Conservation (phyloP, 106 monocot species). For the Narthecium ossifragum region DNA sequence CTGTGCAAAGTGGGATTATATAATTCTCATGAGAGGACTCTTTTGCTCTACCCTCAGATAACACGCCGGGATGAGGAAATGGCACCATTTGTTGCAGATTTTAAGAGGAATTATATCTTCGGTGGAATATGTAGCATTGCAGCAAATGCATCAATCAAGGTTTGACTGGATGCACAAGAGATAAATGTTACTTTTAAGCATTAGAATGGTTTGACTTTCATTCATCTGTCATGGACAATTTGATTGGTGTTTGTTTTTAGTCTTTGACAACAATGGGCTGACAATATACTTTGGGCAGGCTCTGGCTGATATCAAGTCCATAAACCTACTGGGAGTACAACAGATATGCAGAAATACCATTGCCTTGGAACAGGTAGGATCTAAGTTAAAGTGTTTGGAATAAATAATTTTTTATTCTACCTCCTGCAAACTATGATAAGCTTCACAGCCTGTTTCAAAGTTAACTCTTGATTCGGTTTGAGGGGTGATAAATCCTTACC, state of each 20-base stretch:
- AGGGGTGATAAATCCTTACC: too few relatives aligned
- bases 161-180: slow-evolving; percentile 20
- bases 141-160: slow-evolving; percentile 81
- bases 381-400: too few relatives aligned
- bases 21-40: background rate
- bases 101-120: slow-evolving; percentile 93
- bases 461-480: too few relatives aligned
- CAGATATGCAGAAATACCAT: slow-evolving; percentile 99
- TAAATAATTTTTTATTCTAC: too few relatives aligned
- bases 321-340: slow-evolving; percentile 90
- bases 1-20: too few relatives aligned
- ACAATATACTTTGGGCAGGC: slow-evolving; percentile 28
- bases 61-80: slow-evolving; percentile 93
- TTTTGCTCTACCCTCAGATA: slow-evolving; percentile 38
- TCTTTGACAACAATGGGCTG: background rate
- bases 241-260: background rate
- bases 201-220: too few relatives aligned
- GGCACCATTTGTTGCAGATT: slow-evolving; percentile 76
- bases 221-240: too few relatives aligned
- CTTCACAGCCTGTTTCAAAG: too few relatives aligned
- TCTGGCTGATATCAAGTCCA: slow-evolving; percentile 89
- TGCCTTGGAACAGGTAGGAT: slow-evolving; percentile 88
- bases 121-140: slow-evolving; percentile 91
- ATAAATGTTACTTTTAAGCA: too few relatives aligned
- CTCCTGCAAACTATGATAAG: too few relatives aligned